phyloP scores from a whole-genome alignment of 306 rosid species.

The Dalbergia cultrata region DNA sequence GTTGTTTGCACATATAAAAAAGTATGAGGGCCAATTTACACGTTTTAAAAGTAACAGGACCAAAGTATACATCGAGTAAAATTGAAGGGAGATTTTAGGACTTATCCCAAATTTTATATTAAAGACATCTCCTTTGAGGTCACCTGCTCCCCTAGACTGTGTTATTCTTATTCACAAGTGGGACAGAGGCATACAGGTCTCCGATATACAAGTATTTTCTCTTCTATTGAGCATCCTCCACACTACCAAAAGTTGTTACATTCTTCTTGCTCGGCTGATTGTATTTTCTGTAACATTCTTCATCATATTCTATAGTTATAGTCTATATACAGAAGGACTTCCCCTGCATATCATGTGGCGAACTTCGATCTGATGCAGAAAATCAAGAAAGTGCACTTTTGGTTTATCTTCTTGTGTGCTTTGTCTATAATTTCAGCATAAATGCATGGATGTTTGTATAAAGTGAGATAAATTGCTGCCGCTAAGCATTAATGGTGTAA shows the following conservation, averaged over 20 bases:
- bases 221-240: background rate
- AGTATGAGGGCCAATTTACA: too few species aligned
- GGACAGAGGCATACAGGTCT: background rate
- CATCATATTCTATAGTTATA: background rate
- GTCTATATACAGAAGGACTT: background rate
- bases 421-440: slow-evolving; percentile 16
- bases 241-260: background rate
- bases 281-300: slow-evolving; percentile 12
- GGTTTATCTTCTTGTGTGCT: slow-evolving; percentile 16
- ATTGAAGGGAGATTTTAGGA: too few species aligned
- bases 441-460: background rate
- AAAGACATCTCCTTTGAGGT: background rate
- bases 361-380: slow-evolving; percentile 1
- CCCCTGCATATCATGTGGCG: background rate
- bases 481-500: background rate
- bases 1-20: too few species aligned
- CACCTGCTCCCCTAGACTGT: slow-evolving; percentile 7
- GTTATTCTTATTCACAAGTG: background rate
- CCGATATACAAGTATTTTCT: background rate
- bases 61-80: too few species aligned
- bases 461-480: background rate
- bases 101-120: background rate
- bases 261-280: background rate
- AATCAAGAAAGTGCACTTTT: background rate
- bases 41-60: too few species aligned